A percentile compares a stretch with the other conserved stretches of the same genome.
phyloP scores from a whole-genome alignment of 192 early-diverging fungal genomes.

The Gigaspora rosea region DNA sequence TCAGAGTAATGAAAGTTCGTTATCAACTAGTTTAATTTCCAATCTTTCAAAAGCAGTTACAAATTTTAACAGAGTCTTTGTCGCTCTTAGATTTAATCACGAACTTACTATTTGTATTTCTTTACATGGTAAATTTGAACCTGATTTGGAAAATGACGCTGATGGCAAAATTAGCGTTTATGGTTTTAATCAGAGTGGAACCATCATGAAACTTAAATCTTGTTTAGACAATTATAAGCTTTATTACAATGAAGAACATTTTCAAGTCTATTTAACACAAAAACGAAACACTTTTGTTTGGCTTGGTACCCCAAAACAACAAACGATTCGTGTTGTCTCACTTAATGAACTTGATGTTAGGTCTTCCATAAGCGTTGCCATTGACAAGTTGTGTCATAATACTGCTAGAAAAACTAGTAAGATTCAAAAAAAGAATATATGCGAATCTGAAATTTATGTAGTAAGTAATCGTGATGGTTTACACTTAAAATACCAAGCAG shows the following conservation, averaged over 20 bases:
- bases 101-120: neutral
- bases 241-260: neutral
- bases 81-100: neutral
- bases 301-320: neutral
- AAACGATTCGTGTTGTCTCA: neutral
- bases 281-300: slow-evolving; percentile 6
- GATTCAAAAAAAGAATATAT: neutral
- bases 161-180: neutral
- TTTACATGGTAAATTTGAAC: neutral
- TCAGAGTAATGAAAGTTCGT: neutral
- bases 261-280: neutral
- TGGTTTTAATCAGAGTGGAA: neutral
- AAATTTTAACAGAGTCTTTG: neutral
- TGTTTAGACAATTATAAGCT: neutral
- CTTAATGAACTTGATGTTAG: neutral
- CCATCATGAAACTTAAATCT: neutral
- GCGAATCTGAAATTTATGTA: neutral
- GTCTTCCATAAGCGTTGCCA: neutral
- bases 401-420: neutral
- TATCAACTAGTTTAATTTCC: neutral
- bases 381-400: neutral
- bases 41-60: neutral
- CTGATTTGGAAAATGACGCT: neutral
- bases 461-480: neutral
- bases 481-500: neutral